Conservation (phyloP, 1,139 yeast species). For the Kodamaea alishanica region DNA sequence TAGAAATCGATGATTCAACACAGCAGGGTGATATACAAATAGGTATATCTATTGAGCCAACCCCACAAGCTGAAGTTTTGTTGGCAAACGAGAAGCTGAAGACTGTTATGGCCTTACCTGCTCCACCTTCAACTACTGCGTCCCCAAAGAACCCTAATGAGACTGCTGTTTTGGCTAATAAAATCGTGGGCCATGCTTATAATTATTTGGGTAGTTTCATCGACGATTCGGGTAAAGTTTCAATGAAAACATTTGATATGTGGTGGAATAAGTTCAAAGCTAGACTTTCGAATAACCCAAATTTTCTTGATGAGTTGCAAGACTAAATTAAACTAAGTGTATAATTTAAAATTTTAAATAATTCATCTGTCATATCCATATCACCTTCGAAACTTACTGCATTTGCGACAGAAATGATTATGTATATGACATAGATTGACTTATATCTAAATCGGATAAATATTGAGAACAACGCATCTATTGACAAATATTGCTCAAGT, state of each 20-base stretch:
- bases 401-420: no score
- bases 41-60: conserved; percentile 88
- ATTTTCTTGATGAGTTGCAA: conserved; percentile 54
- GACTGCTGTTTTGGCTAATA: conserved; percentile 64
- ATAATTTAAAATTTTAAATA: no score
- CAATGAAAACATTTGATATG: conserved; percentile 81
- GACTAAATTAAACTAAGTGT: not conserved
- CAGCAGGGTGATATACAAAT: conserved; percentile 44
- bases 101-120: conserved; percentile 9
- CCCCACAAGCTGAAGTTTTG: conserved; percentile 51
- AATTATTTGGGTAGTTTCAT: conserved; percentile 84
- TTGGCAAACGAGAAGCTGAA: conserved; percentile 36
- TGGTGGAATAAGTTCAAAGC: conserved; percentile 95
- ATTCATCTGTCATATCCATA: no score
- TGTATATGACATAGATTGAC: no score
- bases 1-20: conserved; percentile 13
- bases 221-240: conserved; percentile 73
- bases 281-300: conserved; percentile 74
- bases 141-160: conserved; percentile 23
- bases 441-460: no score
- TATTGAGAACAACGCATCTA: no score
- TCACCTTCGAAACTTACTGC: no score
- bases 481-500: no score
- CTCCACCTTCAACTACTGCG: conserved; percentile 10
- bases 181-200: conserved; percentile 87